These are phyloP conservation scores for Sporothrix mexicana DNA, from an alignment of 2,329 filamentous ascomycete genomes.

Conservation along the genomic window DNA sequence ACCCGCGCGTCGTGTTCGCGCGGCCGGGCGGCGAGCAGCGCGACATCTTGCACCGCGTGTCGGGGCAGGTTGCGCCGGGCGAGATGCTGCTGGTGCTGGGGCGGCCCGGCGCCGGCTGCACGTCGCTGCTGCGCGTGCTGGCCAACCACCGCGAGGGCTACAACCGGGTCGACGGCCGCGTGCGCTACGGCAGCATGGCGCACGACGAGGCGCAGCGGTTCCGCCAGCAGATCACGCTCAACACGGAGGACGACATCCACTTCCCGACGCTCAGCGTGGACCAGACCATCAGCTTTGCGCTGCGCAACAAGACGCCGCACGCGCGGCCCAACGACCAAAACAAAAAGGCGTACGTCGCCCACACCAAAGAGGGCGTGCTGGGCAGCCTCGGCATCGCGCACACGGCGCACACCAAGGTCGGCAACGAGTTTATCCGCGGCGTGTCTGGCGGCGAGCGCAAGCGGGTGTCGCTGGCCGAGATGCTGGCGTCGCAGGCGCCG, in stretches of 20 bases:
- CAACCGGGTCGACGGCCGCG: constrained; percentile 67
- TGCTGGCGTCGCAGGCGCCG: constrained; percentile 61
- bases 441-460: constrained; percentile 76
- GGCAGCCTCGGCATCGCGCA: constrained; percentile 75
- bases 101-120: constrained; percentile 63
- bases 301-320: constrained; percentile 55
- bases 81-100: constrained; percentile 52
- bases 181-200: constrained; percentile 63
- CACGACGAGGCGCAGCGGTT: constrained; percentile 51
- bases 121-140: constrained; percentile 65
- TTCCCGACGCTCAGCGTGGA: constrained; percentile 72
- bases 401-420: constrained; percentile 73
- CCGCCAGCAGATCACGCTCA: constrained; percentile 56
- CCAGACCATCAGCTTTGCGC: constrained; percentile 71
- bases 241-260: constrained; percentile 69
- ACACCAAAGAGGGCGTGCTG: constrained; percentile 74
- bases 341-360: constrained; percentile 51
- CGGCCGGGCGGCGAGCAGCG: not conserved
- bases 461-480: constrained; percentile 68
- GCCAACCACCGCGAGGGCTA: constrained; percentile 72
- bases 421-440: constrained; percentile 76
- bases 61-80: constrained; percentile 32
- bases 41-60: constrained; percentile 30
- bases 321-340: constrained; percentile 58
- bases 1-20: constrained; percentile 31